Evolutionary conservation across 2,329 filamentous ascomycete species (phyloP).

Genomic region (Arthrobotrys iridis): DNA sequence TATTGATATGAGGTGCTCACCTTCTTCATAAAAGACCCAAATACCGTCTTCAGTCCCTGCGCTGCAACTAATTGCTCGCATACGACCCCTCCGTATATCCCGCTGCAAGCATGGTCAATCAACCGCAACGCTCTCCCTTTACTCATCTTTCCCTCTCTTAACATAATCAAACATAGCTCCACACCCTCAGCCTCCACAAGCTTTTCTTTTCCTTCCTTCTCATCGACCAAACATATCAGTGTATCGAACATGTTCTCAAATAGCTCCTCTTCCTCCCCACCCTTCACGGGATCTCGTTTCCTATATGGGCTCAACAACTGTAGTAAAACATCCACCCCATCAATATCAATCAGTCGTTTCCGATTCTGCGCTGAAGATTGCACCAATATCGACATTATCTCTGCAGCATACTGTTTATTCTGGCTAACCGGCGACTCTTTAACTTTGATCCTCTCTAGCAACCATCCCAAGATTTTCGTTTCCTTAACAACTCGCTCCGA

Average conservation of each 20-base stretch:
- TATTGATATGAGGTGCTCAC: conserved; percentile 57
- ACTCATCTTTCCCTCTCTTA: conserved; percentile 86
- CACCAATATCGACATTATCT: conserved; percentile 87
- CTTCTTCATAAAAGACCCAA: conserved; percentile 88
- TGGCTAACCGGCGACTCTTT: conserved; percentile 77
- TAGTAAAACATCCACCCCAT: conserved; percentile 81
- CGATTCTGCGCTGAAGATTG: conserved; percentile 77
- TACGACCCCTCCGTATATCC: conserved; percentile 69
- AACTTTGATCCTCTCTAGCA: conserved; percentile 76
- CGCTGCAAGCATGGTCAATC: conserved; percentile 81
- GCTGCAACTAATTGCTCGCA: conserved; percentile 82
- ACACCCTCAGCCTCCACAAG: conserved; percentile 91
- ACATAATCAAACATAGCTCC: conserved; percentile 89
- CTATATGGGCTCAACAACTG: conserved; percentile 86
- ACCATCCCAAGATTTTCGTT: conserved; percentile 76
- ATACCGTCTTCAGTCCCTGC: conserved; percentile 83
- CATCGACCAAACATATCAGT: conserved; percentile 81
- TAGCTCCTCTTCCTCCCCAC: conserved; percentile 90
- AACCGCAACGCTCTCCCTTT: conserved; percentile 80
- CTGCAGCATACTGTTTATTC: conserved; percentile 94
- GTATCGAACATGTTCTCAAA: conserved; percentile 93
- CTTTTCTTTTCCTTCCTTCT: conserved; percentile 76
- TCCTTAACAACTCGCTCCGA: conserved; percentile 78
- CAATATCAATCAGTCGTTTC: conserved; percentile 70
- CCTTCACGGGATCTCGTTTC: conserved; percentile 83